Percentiles rank a stretch among this genome's conserved stretches.
Conservation (phyloP, 768 basidiomycete species). For the Leucocoprinus sp. region DNA sequence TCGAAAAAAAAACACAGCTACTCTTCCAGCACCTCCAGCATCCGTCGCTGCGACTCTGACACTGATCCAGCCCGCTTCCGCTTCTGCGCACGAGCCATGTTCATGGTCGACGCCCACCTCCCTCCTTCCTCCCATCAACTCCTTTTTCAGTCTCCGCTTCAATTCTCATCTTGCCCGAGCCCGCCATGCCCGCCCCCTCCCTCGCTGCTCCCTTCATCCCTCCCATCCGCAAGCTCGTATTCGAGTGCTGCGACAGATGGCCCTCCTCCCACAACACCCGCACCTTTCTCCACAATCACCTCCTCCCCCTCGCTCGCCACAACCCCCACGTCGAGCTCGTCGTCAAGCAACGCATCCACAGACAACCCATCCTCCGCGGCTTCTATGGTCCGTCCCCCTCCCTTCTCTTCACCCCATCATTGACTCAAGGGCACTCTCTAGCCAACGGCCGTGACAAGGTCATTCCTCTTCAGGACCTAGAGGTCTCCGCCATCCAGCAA, state of each 20-base stretch:
- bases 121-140: not conserved
- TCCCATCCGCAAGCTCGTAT: conserved; percentile 76
- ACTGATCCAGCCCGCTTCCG: too few relatives aligned
- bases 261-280: conserved; percentile 68
- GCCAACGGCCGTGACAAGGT: conserved; percentile 88
- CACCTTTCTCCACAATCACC: conserved; percentile 54
- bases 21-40: conserved; percentile 55
- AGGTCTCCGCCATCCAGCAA: conserved; percentile 63
- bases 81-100: too few relatives aligned
- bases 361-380: conserved; percentile 75
- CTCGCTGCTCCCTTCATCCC: conserved; percentile 29
- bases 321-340: conserved; percentile 86
- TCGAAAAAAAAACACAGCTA: conserved; percentile 21
- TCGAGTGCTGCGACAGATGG: conserved; percentile 84
- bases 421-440: conserved; percentile 26
- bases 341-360: conserved; percentile 63
- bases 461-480: conserved; percentile 67
- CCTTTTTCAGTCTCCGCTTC: conserved; percentile 13
- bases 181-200: conserved; percentile 11
- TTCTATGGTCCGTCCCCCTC: conserved; percentile 58
- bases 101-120: not conserved
- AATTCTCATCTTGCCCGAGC: conserved; percentile 10
- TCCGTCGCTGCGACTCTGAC: too few relatives aligned
- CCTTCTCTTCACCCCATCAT: conserved; percentile 10
- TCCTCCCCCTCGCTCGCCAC: conserved; percentile 54